phyloP scores from a whole-genome alignment of 768 basidiomycete species.

The Daedalea quercina region DNA sequence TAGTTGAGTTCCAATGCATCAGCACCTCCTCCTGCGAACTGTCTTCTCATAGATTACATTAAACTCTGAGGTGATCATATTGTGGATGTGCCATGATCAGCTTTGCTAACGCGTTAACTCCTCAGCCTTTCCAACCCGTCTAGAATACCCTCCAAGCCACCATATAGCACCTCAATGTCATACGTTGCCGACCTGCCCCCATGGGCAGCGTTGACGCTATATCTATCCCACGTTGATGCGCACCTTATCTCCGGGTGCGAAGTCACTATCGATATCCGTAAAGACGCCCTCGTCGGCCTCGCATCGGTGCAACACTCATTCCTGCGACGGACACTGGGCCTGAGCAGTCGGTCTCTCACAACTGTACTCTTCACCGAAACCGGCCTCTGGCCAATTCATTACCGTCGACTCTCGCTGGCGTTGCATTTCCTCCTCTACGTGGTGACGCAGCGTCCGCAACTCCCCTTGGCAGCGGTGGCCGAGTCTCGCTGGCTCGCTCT shows the following conservation, averaged over 20 bases:
- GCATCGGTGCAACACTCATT: background rate
- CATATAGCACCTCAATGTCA: no score
- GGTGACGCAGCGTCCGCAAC: background rate
- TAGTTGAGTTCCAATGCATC: no score
- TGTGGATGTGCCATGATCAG: no score
- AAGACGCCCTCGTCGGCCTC: background rate
- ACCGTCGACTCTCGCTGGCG: background rate
- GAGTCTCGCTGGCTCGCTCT: background rate
- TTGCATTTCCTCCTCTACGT: background rate
- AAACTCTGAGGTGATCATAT: no score
- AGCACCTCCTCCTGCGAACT: no score
- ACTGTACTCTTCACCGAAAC: slow-evolving; percentile 11
- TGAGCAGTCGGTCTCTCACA: background rate
- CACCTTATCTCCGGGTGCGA: background rate
- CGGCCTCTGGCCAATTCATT: slow-evolving; percentile 2
- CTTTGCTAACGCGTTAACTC: no score
- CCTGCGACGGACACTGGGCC: slow-evolving; percentile 3
- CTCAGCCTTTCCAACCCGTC: no score
- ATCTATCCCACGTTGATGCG: background rate
- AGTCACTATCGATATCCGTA: background rate
- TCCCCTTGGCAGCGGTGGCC: background rate
- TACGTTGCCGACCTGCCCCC: background rate
- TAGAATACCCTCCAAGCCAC: no score
- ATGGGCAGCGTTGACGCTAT: background rate
- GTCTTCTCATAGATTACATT: no score